phyloP scores from a whole-genome alignment of 2,329 filamentous ascomycete genomes.

The Chrysosporium queenslandicum region DNA sequence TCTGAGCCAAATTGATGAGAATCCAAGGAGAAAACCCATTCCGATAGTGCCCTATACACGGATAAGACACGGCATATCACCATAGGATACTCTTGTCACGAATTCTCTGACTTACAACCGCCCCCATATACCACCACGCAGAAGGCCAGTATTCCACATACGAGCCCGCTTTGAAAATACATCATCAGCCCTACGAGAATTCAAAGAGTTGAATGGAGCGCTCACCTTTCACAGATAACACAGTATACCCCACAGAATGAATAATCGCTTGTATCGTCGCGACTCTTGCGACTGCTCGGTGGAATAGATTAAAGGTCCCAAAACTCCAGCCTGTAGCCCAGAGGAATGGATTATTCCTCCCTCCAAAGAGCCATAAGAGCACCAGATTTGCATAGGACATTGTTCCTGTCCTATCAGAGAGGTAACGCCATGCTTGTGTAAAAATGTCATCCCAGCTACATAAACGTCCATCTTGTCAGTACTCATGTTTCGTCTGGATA shows the following conservation, averaged over 20 bases:
- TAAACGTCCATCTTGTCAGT: not conserved
- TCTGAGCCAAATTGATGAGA: conserved; percentile 38
- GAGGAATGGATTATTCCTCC: conserved; percentile 56
- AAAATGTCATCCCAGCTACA: conserved; percentile 10
- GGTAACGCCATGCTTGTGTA: conserved; percentile 44
- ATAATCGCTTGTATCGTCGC: conserved; percentile 52
- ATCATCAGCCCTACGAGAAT: not conserved
- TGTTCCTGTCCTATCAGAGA: conserved; percentile 54
- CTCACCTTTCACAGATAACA: conserved; percentile 21
- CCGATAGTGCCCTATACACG: conserved; percentile 22
- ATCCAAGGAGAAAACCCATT: conserved; percentile 32
- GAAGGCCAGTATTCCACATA: conserved; percentile 16
- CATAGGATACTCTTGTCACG: not conserved
- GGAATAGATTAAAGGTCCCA: conserved; percentile 56
- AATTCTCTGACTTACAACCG: conserved; percentile 18
- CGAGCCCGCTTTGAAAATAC: conserved; percentile 9
- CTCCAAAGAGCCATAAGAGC: conserved; percentile 56
- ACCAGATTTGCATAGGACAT: conserved; percentile 56
- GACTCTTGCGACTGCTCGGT: conserved; percentile 56
- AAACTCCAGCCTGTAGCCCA: conserved; percentile 62
- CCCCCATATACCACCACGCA: conserved; percentile 21
- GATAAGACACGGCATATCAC: not conserved
- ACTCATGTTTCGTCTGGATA: not conserved
- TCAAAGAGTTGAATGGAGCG: not conserved
- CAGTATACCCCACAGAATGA: conserved; percentile 52